phyloP scores from a whole-genome alignment of 345 rosid genomes.

The Hibiscus trionum region DNA sequence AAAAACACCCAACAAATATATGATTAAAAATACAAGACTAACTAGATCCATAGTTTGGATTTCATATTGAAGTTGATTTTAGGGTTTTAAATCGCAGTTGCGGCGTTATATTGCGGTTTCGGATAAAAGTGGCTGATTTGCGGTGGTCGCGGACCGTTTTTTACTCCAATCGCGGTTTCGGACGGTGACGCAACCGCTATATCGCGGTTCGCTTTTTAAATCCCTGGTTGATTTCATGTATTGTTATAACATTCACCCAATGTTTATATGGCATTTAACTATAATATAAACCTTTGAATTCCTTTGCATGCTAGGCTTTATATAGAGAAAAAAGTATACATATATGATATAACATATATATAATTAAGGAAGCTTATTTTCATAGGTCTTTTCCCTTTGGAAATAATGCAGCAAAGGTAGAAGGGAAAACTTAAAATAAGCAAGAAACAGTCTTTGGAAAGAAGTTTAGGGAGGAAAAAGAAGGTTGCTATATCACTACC shows the following conservation, averaged over 20 bases:
- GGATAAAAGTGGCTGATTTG: too few relatives aligned
- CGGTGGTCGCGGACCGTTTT: too few relatives aligned
- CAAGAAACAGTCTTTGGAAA: not conserved
- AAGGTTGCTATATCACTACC: not conserved
- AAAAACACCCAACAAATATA: not conserved
- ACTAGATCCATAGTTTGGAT: not conserved
- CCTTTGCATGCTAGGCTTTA: not conserved
- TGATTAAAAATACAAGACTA: not conserved
- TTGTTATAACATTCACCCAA: not conserved
- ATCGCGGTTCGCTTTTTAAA: too few relatives aligned
- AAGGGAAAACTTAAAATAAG: not conserved
- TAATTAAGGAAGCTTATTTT: not conserved
- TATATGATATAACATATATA: not conserved
- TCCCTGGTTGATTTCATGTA: not conserved
- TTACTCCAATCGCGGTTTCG: too few relatives aligned
- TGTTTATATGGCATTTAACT: too few relatives aligned
- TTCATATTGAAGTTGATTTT: not conserved
- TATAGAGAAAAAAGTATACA: not conserved
- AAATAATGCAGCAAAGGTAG: conserved; percentile 15
- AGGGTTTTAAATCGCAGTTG: too few relatives aligned
- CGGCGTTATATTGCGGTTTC: too few relatives aligned
- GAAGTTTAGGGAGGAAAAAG: not conserved
- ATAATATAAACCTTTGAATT: not conserved
- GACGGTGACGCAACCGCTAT: too few relatives aligned
- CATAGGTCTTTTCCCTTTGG: conserved; percentile 30